Evolutionary conservation across 768 basidiomycete genomes (phyloP), one percentile per base, ranked within the genome.

Genomic region (Peribolospora kevripleyi): DNA sequence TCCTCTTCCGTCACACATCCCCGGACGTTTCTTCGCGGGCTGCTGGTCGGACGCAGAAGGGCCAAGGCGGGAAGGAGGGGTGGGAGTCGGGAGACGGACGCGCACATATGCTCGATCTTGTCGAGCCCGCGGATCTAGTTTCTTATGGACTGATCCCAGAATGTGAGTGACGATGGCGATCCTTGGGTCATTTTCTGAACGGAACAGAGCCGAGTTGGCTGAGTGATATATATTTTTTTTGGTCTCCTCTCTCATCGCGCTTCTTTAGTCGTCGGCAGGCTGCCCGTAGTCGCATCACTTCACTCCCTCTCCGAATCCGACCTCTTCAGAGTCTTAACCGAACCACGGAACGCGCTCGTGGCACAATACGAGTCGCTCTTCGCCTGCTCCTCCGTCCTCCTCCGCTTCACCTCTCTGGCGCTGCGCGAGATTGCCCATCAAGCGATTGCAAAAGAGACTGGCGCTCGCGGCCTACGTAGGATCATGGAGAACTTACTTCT

Each of bases 141-240:
- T 77, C 80, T 73, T 93, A 81, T 58, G 88, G 88, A 75, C 81
- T 93, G 59, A 95, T 95, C 56, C 90, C 90, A 36, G 90, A 97
- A 68, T 67, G 40, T 51, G 65, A 25, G 25, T 25, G 25, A 25
- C 25, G 25, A 25, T 25, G 25, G 25, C 25, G 25, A 25, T 57
- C 8, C 52, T 46, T 46, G 11, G 9, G 11, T 10, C 7, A 4
- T 13, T 45, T 41, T 4, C 10, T 48, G 14, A 13, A n/a, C 7
- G 7, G 49, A 39, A 25, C 38, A 13, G 46, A 54, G 54, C 39
- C 42, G 13, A 50, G 1, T 10, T 7, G 25, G n/a, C 45, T 41
- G 25, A 50, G n/a, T 4, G 36, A 40, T 8, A 6, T 37, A 13
- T 9, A 14, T 41, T 50, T 8, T n/a, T 47, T 6, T 14, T 36